These are phyloP conservation scores for Adansonia rubrostipa DNA, from an alignment of 441 rosid genomes.

Conservation along the genomic window DNA sequence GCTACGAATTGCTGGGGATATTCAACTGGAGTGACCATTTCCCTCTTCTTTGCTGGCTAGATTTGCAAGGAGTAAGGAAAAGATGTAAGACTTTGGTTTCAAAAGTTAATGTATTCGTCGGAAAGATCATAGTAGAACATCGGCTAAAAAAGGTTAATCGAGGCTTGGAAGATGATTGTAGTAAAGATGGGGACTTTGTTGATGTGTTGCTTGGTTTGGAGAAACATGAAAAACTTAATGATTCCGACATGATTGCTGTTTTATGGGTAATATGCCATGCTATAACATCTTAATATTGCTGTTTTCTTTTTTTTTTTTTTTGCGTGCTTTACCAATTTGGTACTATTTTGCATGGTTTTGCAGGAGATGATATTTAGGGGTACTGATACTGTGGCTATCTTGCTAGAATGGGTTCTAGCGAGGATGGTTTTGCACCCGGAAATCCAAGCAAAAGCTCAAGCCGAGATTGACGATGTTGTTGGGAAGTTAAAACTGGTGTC, in stretches of 20 bases:
- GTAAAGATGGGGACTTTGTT: conserved; percentile 56
- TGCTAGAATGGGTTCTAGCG: conserved; percentile 79
- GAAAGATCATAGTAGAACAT: conserved; percentile 60
- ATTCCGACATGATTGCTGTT: conserved; percentile 78
- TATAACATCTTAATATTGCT: neutral
- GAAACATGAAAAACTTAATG: conserved; percentile 52
- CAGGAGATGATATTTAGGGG: conserved; percentile 92
- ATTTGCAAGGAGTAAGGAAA: conserved; percentile 70
- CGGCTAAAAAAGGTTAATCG: conserved; percentile 31
- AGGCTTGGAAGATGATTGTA: neutral
- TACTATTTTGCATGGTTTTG: neutral
- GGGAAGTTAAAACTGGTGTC: conserved; percentile 31
- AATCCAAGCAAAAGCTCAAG: conserved; percentile 58
- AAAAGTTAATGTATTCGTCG: conserved; percentile 61
- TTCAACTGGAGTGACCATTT: conserved; percentile 90
- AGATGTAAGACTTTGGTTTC: conserved; percentile 53
- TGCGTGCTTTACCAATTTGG: neutral
- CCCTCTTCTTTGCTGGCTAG: conserved; percentile 62
- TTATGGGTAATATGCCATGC: conserved; percentile 56
- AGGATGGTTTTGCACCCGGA: conserved; percentile 69
- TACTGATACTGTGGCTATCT: conserved; percentile 74
- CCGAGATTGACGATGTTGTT: conserved; percentile 44
- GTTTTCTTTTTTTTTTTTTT: too few species aligned
- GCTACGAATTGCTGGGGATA: conserved; percentile 63
- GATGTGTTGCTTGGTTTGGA: conserved; percentile 72